A percentile compares a stretch with the other conserved stretches of the same genome.
Conservation (phyloP, 768 basidiomycete genomes). For the Suillus occidentalis region DNA sequence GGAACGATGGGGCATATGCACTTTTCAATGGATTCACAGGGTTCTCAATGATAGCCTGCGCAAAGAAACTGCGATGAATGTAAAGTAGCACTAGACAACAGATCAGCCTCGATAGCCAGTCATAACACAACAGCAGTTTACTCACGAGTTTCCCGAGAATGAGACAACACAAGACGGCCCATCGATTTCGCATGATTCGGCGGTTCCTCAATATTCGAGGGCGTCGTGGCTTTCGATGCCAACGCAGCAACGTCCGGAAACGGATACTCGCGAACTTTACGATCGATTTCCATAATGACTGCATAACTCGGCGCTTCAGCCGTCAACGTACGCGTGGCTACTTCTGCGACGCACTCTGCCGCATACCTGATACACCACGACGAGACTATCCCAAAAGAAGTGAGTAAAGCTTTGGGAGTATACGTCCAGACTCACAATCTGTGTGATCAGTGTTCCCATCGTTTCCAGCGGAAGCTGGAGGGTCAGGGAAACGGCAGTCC, state of each 20-base stretch:
- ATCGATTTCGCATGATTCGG: slow-evolving; percentile 31
- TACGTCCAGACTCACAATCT: slow-evolving; percentile 27
- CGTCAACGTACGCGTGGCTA: slow-evolving; percentile 58
- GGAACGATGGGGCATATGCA: slow-evolving; percentile 61
- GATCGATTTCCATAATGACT: slow-evolving; percentile 67
- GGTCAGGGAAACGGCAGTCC: slow-evolving; percentile 62
- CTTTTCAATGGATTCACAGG: slow-evolving; percentile 68
- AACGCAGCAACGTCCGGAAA: slow-evolving; percentile 47
- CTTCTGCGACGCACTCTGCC: slow-evolving; percentile 62
- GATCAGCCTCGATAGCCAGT: slow-evolving; percentile 1
- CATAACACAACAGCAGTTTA: slow-evolving; percentile 3
- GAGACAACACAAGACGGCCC: slow-evolving; percentile 38
- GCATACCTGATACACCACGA: slow-evolving; percentile 67
- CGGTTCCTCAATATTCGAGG: slow-evolving; percentile 15
- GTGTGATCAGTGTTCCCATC: slow-evolving; percentile 21
- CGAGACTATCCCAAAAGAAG: slow-evolving; percentile 41
- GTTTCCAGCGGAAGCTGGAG: slow-evolving; percentile 8
- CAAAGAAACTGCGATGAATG: slow-evolving; percentile 69
- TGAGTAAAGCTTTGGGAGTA: background rate
- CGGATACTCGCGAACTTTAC: slow-evolving; percentile 65
- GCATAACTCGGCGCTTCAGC: slow-evolving; percentile 64
- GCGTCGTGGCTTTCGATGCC: slow-evolving; percentile 21
- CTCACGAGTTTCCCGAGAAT: slow-evolving; percentile 39
- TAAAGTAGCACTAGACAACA: slow-evolving; percentile 51
- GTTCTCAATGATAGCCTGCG: slow-evolving; percentile 68